These are phyloP conservation scores for Capronia coronata DNA, from an alignment of 2,329 filamentous ascomycete species.

Conservation along the genomic window DNA sequence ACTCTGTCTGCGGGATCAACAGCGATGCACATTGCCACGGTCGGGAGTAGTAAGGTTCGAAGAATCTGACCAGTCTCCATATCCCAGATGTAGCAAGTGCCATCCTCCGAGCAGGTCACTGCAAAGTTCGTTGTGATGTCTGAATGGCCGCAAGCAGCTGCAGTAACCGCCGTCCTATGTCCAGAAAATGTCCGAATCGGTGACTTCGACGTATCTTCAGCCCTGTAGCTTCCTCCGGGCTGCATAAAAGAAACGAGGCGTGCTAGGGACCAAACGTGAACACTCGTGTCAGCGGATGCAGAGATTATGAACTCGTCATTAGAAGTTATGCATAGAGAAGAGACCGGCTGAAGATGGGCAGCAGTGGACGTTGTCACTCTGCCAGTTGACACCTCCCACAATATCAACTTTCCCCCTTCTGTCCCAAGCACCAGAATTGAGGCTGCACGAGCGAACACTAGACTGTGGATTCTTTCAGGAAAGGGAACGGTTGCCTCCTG, in stretches of 20 bases:
- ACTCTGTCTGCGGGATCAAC: constrained; percentile 80
- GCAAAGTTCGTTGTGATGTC: constrained; percentile 70
- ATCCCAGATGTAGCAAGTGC: constrained; percentile 89
- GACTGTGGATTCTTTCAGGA: constrained; percentile 73
- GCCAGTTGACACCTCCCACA: constrained; percentile 74
- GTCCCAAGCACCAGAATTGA: constrained; percentile 70
- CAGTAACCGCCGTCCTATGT: constrained; percentile 52
- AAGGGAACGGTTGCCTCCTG: constrained; percentile 87
- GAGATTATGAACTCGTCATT: constrained; percentile 50
- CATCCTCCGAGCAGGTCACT: constrained; percentile 76
- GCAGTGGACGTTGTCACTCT: constrained; percentile 41
- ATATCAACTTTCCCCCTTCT: constrained; percentile 72
- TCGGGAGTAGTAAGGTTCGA: constrained; percentile 73
- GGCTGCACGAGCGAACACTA: constrained; percentile 60
- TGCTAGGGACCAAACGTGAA: constrained; percentile 85
- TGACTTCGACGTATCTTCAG: constrained; percentile 46
- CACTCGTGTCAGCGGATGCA: constrained; percentile 63
- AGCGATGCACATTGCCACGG: constrained; percentile 62
- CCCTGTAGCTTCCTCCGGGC: constrained; percentile 42
- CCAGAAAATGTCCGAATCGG: constrained; percentile 68
- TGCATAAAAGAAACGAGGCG: constrained; percentile 60
- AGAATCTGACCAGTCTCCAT: constrained; percentile 70
- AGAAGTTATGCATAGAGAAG: constrained; percentile 63
- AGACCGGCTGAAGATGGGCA: constrained; percentile 51
- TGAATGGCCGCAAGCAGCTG: constrained; percentile 58